These are phyloP conservation scores for Phylloporus scabripes DNA, from an alignment of 768 basidiomycete species.

Conservation along the genomic window DNA sequence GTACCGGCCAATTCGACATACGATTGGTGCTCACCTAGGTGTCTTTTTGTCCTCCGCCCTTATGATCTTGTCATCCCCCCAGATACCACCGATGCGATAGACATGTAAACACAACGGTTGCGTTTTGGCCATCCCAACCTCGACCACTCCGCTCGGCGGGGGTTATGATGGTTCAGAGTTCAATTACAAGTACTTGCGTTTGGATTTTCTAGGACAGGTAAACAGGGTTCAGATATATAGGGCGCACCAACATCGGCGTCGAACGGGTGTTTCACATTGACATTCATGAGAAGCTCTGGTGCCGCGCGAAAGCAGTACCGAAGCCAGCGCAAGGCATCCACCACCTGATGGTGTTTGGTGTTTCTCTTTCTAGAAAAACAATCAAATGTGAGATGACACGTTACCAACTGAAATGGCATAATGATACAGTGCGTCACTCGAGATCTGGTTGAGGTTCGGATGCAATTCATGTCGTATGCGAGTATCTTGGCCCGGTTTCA, in stretches of 20 bases:
- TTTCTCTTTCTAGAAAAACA: not conserved
- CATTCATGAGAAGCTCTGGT: not conserved
- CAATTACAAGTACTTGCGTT: not conserved
- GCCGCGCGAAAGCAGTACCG: not conserved
- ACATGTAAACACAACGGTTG: conserved; percentile 21
- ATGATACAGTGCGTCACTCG: not conserved
- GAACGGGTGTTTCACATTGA: not conserved
- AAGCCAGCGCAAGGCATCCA: not conserved
- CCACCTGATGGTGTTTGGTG: not conserved
- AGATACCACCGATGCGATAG: conserved; percentile 25
- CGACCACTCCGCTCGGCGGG: not conserved
- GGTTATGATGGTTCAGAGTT: not conserved
- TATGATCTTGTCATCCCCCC: conserved; percentile 27
- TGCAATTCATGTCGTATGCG: not conserved
- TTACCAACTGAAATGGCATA: too few relatives aligned
- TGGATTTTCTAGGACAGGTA: not conserved
- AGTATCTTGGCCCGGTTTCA: not conserved
- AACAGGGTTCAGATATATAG: not conserved
- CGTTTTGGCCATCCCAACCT: conserved; percentile 1
- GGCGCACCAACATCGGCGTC: not conserved
- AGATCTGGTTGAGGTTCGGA: not conserved
- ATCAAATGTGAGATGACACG: not conserved
- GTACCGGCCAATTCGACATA: not conserved
- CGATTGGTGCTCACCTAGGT: conserved; percentile 14
- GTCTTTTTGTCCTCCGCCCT: conserved; percentile 25